Conservation (phyloP, 1,284 basidiomycete species). For the Irpex sp. region DNA sequence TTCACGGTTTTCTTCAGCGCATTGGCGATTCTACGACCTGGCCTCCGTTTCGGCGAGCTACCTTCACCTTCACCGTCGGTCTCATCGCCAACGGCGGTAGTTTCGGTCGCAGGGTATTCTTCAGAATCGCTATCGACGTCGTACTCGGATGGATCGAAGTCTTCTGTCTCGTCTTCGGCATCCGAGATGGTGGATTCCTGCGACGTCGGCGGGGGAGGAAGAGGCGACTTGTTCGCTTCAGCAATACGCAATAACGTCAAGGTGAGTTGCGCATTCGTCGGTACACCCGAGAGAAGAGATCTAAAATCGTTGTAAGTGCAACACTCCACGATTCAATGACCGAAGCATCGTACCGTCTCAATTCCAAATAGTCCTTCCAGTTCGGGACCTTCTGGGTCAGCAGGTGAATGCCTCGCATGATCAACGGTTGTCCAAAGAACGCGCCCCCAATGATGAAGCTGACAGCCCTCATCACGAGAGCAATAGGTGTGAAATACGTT, state of each 20-base stretch:
- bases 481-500: constrained; percentile 37
- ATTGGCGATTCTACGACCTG: constrained; percentile 19
- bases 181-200: constrained; percentile 15
- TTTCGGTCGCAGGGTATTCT: constrained; percentile 4
- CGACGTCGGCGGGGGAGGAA: constrained; percentile 39
- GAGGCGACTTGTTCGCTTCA: constrained; percentile 38
- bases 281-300: constrained; percentile 45
- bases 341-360: constrained; percentile 35
- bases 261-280: constrained; percentile 54
- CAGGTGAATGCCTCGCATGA: constrained; percentile 33
- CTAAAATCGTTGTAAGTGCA: constrained; percentile 19
- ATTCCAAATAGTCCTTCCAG: constrained; percentile 42
- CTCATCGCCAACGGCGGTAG: not conserved
- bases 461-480: constrained; percentile 36
- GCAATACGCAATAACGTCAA: constrained; percentile 47
- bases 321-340: not conserved
- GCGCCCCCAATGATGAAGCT: constrained; percentile 43
- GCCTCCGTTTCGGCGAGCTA: constrained; percentile 15
- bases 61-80: not conserved
- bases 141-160: constrained; percentile 23
- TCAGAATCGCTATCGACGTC: constrained; percentile 21
- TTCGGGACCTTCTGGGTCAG: constrained; percentile 41
- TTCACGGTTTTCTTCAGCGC: constrained; percentile 23
- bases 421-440: constrained; percentile 49
- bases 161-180: constrained; percentile 16